phyloP scores from a whole-genome alignment of 768 basidiomycete species.

The Boletus subcaerulescens region DNA sequence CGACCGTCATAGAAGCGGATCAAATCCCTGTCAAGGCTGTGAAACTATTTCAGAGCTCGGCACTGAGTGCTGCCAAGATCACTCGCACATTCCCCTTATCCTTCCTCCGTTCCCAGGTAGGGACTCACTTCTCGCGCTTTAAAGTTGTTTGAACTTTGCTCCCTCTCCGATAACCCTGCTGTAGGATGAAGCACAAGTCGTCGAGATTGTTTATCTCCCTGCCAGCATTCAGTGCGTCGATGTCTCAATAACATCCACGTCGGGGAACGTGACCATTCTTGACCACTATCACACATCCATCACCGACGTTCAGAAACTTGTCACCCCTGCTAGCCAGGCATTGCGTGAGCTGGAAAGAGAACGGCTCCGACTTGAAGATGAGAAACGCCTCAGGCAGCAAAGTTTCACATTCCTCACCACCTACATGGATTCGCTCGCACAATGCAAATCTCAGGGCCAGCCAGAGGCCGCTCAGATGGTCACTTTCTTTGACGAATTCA shows the following conservation, averaged over 20 bases:
- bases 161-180: neutral
- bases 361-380: slow-evolving; percentile 14
- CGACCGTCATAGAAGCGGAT: slow-evolving; percentile 7
- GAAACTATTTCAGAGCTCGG: slow-evolving; percentile 14
- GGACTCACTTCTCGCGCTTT: neutral
- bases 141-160: too few species aligned
- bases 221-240: neutral
- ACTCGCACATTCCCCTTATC: slow-evolving; percentile 18
- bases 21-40: slow-evolving; percentile 17
- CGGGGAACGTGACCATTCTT: slow-evolving; percentile 10
- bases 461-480: slow-evolving; percentile 17
- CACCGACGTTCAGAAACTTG: neutral
- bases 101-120: slow-evolving; percentile 10
- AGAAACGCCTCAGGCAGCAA: slow-evolving; percentile 18
- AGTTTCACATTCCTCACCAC: slow-evolving; percentile 24
- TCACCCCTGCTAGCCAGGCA: neutral
- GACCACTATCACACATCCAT: slow-evolving; percentile 8
- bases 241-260: slow-evolving; percentile 11
- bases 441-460: slow-evolving; percentile 12
- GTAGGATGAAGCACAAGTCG: slow-evolving; percentile 13
- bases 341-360: slow-evolving; percentile 10
- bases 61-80: slow-evolving; percentile 12
- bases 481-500: slow-evolving; percentile 21
- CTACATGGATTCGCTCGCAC: slow-evolving; percentile 26
- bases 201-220: slow-evolving; percentile 19